Conservation (phyloP, 768 basidiomycete species). For the Coprinopsis strossmayeri region DNA sequence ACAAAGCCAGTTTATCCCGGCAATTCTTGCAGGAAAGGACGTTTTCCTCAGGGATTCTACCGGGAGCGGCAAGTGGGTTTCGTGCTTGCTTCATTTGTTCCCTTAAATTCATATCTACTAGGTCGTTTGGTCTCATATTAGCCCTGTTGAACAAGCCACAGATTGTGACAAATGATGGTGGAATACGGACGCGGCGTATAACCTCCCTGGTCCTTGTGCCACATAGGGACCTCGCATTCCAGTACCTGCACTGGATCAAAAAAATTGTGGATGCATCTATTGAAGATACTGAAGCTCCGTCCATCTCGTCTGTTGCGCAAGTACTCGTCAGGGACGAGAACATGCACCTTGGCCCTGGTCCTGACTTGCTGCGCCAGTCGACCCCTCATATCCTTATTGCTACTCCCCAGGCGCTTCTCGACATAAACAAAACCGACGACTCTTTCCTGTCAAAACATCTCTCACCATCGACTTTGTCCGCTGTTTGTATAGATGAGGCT, state of each 20-base stretch:
- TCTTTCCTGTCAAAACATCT: conserved; percentile 36
- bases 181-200: conserved; percentile 25
- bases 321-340: conserved; percentile 53
- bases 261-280: conserved; percentile 32
- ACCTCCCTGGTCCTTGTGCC: conserved; percentile 63
- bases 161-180: conserved; percentile 17
- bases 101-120: too few species aligned
- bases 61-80: conserved; percentile 72
- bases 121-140: conserved; percentile 67
- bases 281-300: conserved; percentile 16
- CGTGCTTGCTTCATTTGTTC: background rate
- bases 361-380: conserved; percentile 29
- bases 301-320: conserved; percentile 44
- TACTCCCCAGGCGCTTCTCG: conserved; percentile 64
- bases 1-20: conserved; percentile 58
- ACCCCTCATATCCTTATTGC: conserved; percentile 65
- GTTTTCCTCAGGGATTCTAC: conserved; percentile 63
- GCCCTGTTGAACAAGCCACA: conserved; percentile 58
- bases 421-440: conserved; percentile 40
- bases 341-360: conserved; percentile 31
- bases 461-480: conserved; percentile 28
- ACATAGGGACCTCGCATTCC: conserved; percentile 65
- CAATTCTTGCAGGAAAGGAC: conserved; percentile 49
- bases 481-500: conserved; percentile 69
- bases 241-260: conserved; percentile 61